Conservation (phyloP, 805 yeast genomes). For the Candida arabinofermentans region DNA sequence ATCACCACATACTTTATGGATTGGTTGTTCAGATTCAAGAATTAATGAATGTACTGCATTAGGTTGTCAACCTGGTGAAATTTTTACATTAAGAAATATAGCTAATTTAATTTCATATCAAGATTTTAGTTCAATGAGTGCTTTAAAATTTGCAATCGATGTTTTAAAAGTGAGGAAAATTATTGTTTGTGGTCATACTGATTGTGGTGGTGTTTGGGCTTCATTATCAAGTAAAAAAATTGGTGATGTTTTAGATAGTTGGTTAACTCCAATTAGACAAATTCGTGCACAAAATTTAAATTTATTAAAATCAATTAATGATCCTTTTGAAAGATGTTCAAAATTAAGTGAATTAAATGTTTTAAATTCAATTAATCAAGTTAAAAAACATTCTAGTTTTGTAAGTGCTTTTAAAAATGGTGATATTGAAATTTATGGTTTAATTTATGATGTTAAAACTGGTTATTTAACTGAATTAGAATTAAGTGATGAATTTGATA, state of each 20-base stretch:
- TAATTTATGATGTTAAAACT: conserved; percentile 77
- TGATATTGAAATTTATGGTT: conserved; percentile 73
- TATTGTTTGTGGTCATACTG: conserved; percentile 89
- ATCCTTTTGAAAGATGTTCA: conserved; percentile 51
- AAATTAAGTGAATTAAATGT: conserved; percentile 75
- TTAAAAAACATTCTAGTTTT: conserved; percentile 64
- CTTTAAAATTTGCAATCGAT: conserved; percentile 83
- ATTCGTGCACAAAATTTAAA: conserved; percentile 58
- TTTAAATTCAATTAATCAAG: conserved; percentile 62
- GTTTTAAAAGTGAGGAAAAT: conserved; percentile 77
- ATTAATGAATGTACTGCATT: conserved; percentile 74
- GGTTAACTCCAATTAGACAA: conserved; percentile 67
- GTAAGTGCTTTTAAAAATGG: conserved; percentile 58
- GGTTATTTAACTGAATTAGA: conserved; percentile 51
- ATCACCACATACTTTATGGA: conserved; percentile 89
- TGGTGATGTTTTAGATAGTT: conserved; percentile 67
- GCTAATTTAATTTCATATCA: conserved; percentile 72
- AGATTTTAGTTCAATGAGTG: conserved; percentile 72
- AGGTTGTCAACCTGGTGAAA: conserved; percentile 83
- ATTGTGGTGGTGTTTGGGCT: conserved; percentile 91
- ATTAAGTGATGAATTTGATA: conserved; percentile 21
- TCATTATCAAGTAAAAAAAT: conserved; percentile 59
- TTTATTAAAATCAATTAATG: conserved; percentile 44
- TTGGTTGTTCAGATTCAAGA: conserved; percentile 92
- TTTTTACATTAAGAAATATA: conserved; percentile 83